These are phyloP conservation scores for Dendrobium huoshanense DNA, from an alignment of 106 monocot species.

Conservation along the genomic window DNA sequence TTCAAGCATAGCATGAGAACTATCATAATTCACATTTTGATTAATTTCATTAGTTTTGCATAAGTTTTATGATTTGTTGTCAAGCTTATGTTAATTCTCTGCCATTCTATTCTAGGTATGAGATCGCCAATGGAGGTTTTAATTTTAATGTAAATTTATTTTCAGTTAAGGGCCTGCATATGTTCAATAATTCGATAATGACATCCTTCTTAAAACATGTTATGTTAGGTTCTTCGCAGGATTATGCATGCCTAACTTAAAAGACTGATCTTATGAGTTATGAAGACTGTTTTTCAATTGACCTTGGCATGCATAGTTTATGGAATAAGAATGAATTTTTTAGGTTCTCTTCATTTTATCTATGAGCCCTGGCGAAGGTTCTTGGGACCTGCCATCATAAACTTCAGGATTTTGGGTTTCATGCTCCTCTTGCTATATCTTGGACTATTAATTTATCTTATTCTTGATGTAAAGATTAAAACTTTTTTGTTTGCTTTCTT, in stretches of 20 bases:
- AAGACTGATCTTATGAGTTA: not conserved
- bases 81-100: too few relatives aligned
- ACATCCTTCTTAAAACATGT: not conserved
- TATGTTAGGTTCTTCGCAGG: not conserved
- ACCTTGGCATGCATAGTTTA: not conserved
- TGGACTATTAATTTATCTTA: not conserved
- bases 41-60: too few relatives aligned
- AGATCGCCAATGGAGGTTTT: not conserved
- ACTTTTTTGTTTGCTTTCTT: not conserved
- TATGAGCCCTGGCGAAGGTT: not conserved
- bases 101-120: too few relatives aligned
- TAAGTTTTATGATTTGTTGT: too few relatives aligned
- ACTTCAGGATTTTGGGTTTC: not conserved
- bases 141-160: not conserved
- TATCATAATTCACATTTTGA: too few relatives aligned
- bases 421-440: not conserved
- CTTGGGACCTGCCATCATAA: not conserved
- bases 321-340: not conserved
- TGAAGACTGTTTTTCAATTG: not conserved
- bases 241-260: not conserved
- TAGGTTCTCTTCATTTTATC: not conserved
- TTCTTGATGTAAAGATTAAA: not conserved
- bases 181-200: not conserved
- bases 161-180: not conserved
- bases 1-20: too few relatives aligned